Conservation (phyloP, 176 grass and related monocot genomes). For the Canna indica region DNA sequence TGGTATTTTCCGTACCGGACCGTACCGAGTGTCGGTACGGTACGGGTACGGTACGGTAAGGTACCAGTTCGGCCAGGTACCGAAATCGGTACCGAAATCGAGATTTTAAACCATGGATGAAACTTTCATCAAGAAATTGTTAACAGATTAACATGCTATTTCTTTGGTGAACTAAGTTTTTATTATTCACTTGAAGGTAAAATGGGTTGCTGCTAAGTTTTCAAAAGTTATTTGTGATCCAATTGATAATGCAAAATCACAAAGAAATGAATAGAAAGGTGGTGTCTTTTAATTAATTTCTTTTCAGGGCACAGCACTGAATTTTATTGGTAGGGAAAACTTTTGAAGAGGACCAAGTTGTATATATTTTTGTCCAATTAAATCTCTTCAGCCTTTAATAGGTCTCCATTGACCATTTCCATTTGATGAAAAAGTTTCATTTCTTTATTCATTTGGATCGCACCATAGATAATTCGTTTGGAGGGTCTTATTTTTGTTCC, state of each 20-base stretch:
- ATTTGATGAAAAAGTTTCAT: background rate
- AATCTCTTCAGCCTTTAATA: background rate
- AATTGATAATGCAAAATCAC: background rate
- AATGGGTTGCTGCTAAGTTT: background rate
- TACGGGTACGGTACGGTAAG: too few species aligned
- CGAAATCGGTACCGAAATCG: too few species aligned
- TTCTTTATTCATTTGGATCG: background rate
- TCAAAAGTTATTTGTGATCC: background rate
- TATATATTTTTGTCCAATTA: background rate
- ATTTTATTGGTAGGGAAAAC: background rate
- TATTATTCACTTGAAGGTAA: background rate
- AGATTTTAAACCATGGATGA: background rate
- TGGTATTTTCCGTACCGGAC: too few species aligned
- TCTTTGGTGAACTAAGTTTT: too few species aligned
- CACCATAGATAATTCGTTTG: too few species aligned
- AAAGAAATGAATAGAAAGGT: background rate
- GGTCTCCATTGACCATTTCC: background rate
- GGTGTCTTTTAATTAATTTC: background rate
- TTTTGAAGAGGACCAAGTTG: too few species aligned
- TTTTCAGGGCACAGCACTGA: background rate
- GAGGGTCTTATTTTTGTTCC: too few species aligned
- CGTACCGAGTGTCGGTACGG: too few species aligned
- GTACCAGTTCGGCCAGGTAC: too few species aligned
- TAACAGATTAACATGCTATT: too few species aligned
- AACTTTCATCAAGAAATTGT: background rate